phyloP scores from a whole-genome alignment of 176 grass and related monocot species.

The Rhynchospora breviuscula region DNA sequence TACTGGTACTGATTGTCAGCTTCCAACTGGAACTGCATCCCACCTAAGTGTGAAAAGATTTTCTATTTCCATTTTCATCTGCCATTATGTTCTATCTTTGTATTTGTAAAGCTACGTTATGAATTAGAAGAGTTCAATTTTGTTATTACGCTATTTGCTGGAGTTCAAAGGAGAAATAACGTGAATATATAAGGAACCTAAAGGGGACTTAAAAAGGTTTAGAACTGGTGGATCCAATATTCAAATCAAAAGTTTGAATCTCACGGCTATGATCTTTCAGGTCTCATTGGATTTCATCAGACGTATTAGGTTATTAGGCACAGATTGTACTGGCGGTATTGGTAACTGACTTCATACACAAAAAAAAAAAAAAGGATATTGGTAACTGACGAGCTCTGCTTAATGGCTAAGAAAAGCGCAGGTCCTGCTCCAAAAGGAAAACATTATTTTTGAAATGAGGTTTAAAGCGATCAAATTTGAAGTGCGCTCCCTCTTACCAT shows the following conservation, averaged over 20 bases:
- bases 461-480: background rate
- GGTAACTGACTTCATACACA: background rate
- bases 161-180: background rate
- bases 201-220: background rate
- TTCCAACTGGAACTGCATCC: background rate
- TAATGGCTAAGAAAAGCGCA: background rate
- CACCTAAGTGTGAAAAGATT: background rate
- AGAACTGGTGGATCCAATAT: no score
- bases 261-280: background rate
- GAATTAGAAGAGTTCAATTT: conserved; percentile 15
- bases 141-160: background rate
- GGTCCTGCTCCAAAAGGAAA: background rate
- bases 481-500: background rate
- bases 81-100: background rate
- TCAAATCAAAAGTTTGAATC: background rate
- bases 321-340: background rate
- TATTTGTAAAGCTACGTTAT: background rate
- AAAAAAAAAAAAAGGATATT: background rate
- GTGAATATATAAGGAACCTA: background rate
- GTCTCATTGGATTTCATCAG: background rate
- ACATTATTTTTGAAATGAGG: background rate
- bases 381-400: background rate
- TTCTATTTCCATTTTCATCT: background rate
- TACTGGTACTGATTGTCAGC: background rate
- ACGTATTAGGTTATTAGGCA: background rate